Base-by-base conservation (phyloP, 805 yeast species). In the Saturnispora silvae region DNA sequence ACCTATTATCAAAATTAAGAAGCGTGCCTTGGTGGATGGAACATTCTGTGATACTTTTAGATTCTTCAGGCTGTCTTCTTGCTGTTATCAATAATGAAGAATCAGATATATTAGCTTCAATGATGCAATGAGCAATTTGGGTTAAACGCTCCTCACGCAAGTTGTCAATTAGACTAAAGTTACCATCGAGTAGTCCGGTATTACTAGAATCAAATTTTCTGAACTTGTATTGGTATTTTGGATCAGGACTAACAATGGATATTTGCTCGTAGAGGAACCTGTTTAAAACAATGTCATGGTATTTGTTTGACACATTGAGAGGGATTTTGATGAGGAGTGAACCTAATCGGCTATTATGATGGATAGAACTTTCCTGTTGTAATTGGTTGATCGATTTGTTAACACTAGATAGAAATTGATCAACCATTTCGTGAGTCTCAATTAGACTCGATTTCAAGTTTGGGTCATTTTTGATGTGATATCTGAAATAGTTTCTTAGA, bases 401-500 rank as follows among this genome's bases (percentile, higher is more conserved):
- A 2, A 55, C 43, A 3, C 45, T 40, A 1, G 37, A 35, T 28
- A 53, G 26, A 35, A 31, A 27, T 9, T 10, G 27, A 44, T 37
- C 22, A 52, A 33, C 28, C 34, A 31, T 15, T 42, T 4, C 24
- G 50, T 4, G 10, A 47, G 40, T 6, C 40, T 33, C 5, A 38
- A 18, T 4, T 52, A 33, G 7, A 33, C 18, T 1, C 28, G 19
- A 16, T 40, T 40, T 13, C 25, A 45, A 5, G 52, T 25, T 15
- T 44, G 43, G 15, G 35, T 35, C 3, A 40, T 34, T 11, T 44
- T 18, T 30, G 43, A 41, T 22, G 54, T 32, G 22, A 45, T 44
- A 28, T 57, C 55, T 27, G 3, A 74, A 59, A 14, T 65, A 56
- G 47, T 82, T 82, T 34, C 94, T 60, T 26, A 58, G 47, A 0